Base-by-base conservation (phyloP, 2,329 filamentous ascomycete genomes). In the Penicillium sp. region DNA sequence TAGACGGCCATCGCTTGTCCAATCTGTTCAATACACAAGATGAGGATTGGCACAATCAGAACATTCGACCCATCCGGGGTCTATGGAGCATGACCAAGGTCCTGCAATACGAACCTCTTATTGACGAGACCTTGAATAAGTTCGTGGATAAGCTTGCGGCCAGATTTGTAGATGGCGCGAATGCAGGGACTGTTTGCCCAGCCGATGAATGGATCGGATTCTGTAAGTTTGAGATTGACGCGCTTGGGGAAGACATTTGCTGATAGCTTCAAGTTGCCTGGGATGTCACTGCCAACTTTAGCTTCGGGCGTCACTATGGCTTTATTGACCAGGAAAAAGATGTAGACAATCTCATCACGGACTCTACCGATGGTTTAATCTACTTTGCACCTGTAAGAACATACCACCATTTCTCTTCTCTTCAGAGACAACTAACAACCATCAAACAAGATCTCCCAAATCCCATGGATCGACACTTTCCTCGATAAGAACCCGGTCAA, bases 401-500 rank as follows among this genome's bases (percentile, higher is more conserved):
- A 18, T 18, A 0, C 0, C 4, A 9, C 8, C 1, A 7, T 23
- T 20, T 15, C 15, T 20, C 18, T 8, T 35, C 32, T 15, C 32
- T 35, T 3, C 7, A 4, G 2, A 18, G 5, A 3, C 27, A 23
- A n/a, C 3, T 35, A 15, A 39, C 18, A 24, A 29, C 15, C 7
- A 2, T 39, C 2, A 38, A 9, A 20, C 15, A 27, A 57, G 55
- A 45, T 58, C 10, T 59, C 56, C 6, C 58, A 65, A 52, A 55
- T 66, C 6, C 62, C 62, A 4, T 55, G 50, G 46, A 43, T 66
- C 8, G 63, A 63, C 59, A 68, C 47, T 43, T 48, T 53, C 41
- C 62, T 52, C 47, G 62, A 66, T 40, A 66, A 66, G 38, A 66
- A 66, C 35, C 64, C 62, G 2, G 42, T 67, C 27, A 55, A 51